Conservation (phyloP, 108 stramenopile species). For the Mayamaea pseudoterrestris region DNA sequence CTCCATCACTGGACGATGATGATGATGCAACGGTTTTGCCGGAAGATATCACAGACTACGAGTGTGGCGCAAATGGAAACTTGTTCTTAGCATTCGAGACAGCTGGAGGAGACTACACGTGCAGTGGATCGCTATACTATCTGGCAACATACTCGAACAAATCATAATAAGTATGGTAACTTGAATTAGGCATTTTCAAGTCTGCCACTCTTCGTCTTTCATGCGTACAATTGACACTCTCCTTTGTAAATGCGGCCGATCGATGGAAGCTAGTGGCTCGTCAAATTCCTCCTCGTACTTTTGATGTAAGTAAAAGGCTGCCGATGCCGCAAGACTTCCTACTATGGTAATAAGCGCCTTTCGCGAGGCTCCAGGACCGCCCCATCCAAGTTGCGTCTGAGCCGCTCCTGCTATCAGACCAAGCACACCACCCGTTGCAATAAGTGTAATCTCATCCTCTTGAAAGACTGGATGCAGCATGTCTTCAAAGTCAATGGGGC, state of each 20-base stretch:
- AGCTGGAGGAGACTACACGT: too few species aligned
- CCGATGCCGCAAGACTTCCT: constrained; percentile 10
- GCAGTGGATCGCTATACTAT: too few species aligned
- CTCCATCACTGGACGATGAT: not conserved
- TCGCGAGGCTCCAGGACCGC: constrained; percentile 46
- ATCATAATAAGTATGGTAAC: too few species aligned
- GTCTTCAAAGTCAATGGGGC: constrained; percentile 77
- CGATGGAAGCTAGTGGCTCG: too few species aligned
- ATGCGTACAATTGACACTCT: too few species aligned
- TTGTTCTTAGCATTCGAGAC: not conserved
- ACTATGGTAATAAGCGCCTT: constrained; percentile 35
- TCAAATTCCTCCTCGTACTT: constrained; percentile 21
- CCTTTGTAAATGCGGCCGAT: too few species aligned
- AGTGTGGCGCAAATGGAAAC: not conserved
- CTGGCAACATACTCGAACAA: too few species aligned
- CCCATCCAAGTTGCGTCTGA: constrained; percentile 68
- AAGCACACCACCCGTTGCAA: constrained; percentile 79
- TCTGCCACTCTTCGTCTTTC: too few species aligned
- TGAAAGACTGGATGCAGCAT: constrained; percentile 89
- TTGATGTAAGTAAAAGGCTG: constrained; percentile 15
- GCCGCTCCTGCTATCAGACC: constrained; percentile 66
- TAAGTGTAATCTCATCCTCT: constrained; percentile 88
- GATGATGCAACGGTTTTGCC: not conserved
- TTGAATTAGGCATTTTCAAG: too few species aligned
- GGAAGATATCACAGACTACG: not conserved